These are phyloP conservation scores for Orbilia oligospora DNA, from an alignment of 2,329 filamentous ascomycete genomes.

Conservation along the genomic window DNA sequence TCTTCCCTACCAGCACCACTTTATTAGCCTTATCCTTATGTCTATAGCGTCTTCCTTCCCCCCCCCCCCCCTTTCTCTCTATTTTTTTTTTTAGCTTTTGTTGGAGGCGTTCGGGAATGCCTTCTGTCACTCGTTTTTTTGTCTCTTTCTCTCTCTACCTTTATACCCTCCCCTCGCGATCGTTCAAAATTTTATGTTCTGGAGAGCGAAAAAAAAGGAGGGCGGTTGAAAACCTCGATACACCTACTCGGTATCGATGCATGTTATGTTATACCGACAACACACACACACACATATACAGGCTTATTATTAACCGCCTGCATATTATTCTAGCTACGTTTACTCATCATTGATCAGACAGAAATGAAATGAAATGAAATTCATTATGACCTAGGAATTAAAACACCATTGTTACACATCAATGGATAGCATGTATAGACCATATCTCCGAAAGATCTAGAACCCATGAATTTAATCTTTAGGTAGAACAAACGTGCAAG, in stretches of 20 bases:
- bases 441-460: too few species aligned
- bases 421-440: too few species aligned
- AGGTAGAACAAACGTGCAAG: conserved; percentile 1
- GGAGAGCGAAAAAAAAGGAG: background rate
- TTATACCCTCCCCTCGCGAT: conserved; percentile 9
- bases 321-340: background rate
- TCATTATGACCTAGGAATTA: background rate
- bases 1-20: background rate
- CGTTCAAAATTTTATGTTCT: background rate
- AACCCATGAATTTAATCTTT: background rate
- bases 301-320: conserved; percentile 13
- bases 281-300: conserved; percentile 1
- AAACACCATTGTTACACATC: too few species aligned
- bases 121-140: conserved; percentile 21
- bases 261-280: conserved; percentile 6
- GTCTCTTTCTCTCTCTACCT: background rate
- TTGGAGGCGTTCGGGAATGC: conserved; percentile 46
- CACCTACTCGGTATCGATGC: background rate
- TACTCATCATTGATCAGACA: background rate
- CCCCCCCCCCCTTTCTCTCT: too few species aligned
- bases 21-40: background rate
- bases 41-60: conserved; percentile 12
- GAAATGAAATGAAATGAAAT: conserved; percentile 7
- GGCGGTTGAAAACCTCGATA: background rate
- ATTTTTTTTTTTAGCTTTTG: background rate